Evolutionary conservation across 805 yeast species (phyloP), one percentile per base, ranked within the genome.

Genomic region (Monosporozyma solicola): DNA sequence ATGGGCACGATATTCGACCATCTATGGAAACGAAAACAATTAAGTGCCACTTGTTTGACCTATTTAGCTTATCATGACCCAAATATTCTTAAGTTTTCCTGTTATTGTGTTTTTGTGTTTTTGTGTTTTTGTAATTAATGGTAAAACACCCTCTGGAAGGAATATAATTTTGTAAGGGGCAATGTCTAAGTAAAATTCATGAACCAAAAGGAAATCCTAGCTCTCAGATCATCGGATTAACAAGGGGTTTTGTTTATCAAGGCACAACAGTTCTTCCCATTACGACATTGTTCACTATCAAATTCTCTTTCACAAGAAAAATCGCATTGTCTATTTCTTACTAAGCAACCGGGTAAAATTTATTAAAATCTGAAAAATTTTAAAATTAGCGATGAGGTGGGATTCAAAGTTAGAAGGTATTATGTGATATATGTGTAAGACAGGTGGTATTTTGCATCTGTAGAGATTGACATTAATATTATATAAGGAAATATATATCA

Each of bases 301-400:
- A 39, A 9, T 22, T 43, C 16, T 11, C 20, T 15, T 29, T 9
- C 16, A 22, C 31, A 43, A 24, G 8, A 24, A 3, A 31, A 43
- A 24, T 29, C 16, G 4, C 3, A 39, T 20, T 20, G 20, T 20
- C 20, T 20, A 20, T 43, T 43, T 22, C 31, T 43, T 24, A 43
- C 31, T 33, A 16, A 11, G 29, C 41, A 10, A 13, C 41, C 49
- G 49, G 49, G 49, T 47, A 47, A 47, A 16, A 2, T 41, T 41
- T 24, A 35, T 4, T 35, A 41, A 41, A 41, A 31, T 31, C 39
- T 46, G 37, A 32, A 47, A 47, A 47, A 5, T 47, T 47, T 47
- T 43, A 43, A 43, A 24, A 11, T 24, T 43, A 10, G 49, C 49
- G 49, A 47, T 47, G 49, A 47, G 27, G 16, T 47, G 13, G 31